Conservation (phyloP, 257 asterid genomes). For the Rhazya stricta region DNA sequence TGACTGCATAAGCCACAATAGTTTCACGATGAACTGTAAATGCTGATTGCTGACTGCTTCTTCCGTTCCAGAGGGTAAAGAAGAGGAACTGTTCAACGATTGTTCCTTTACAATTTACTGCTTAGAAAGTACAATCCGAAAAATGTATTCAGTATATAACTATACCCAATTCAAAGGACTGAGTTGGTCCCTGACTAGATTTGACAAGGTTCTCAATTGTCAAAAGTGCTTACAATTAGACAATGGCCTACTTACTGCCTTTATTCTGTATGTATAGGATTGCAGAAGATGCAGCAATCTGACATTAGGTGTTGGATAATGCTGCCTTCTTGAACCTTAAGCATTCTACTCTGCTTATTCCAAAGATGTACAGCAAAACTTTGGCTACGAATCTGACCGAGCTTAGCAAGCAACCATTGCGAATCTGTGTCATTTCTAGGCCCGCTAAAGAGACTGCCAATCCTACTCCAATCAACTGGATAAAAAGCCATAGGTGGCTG, state of each 20-base stretch:
- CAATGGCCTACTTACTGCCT: not conserved
- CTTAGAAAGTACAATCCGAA: not conserved
- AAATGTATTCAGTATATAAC: not conserved
- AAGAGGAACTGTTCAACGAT: not conserved
- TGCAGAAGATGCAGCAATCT: constrained; percentile 40
- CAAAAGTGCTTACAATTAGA: not conserved
- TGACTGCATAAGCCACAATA: not conserved
- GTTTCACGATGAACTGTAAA: not conserved
- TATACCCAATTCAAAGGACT: constrained; percentile 1
- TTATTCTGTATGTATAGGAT: constrained; percentile 19
- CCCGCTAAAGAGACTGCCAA: constrained; percentile 57
- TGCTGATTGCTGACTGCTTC: not conserved
- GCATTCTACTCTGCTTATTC: constrained; percentile 79
- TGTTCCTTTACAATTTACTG: not conserved
- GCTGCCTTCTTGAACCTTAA: constrained; percentile 62
- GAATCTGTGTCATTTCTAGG: constrained; percentile 45
- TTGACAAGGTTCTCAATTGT: not conserved
- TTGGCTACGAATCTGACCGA: constrained; percentile 44
- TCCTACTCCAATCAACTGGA: constrained; percentile 84
- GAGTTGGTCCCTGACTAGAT: constrained; percentile 13
- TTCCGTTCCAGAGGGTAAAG: not conserved
- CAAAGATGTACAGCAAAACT: constrained; percentile 76
- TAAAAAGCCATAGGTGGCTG: constrained; percentile 76
- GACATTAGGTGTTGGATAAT: constrained; percentile 48
- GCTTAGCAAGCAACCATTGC: constrained; percentile 57